phyloP scores from a whole-genome alignment of 2,329 filamentous ascomycete species.

The Ophiocordyceps camponoti-floridani region DNA sequence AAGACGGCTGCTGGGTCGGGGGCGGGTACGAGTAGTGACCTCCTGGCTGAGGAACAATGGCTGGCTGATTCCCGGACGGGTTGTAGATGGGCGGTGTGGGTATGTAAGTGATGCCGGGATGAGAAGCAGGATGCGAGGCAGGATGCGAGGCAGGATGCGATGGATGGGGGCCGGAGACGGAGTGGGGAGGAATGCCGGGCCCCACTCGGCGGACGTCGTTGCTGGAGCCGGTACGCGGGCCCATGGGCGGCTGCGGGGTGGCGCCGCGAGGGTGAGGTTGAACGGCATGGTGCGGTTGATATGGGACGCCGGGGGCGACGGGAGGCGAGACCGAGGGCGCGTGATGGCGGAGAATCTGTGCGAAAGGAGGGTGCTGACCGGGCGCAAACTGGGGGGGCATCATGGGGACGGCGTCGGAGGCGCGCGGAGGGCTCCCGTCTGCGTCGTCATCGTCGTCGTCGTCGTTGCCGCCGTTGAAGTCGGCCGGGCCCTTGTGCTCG shows the following conservation, averaged over 20 bases:
- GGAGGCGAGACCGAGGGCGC: slow-evolving; percentile 81
- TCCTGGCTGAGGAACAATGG: slow-evolving; percentile 19
- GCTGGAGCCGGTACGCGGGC: slow-evolving; percentile 53
- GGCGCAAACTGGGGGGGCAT: slow-evolving; percentile 51
- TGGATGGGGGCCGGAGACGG: slow-evolving; percentile 31
- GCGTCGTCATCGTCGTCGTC: slow-evolving; percentile 55
- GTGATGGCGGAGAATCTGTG: slow-evolving; percentile 65
- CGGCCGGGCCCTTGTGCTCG: slow-evolving; percentile 87
- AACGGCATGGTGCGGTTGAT: slow-evolving; percentile 29
- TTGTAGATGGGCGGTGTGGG: slow-evolving; percentile 77
- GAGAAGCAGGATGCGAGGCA: not conserved
- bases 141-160: too few relatives aligned
- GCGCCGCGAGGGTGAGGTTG: slow-evolving; percentile 42
- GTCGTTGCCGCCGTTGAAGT: slow-evolving; percentile 77
- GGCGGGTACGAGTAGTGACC: slow-evolving; percentile 18
- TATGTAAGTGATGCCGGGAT: slow-evolving; percentile 56
- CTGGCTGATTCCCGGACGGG: slow-evolving; percentile 24
- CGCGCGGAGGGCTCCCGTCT: slow-evolving; percentile 51
- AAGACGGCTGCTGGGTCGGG: slow-evolving; percentile 48
- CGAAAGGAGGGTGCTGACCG: slow-evolving; percentile 45
- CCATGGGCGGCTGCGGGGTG: slow-evolving; percentile 60
- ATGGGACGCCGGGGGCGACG: slow-evolving; percentile 58
- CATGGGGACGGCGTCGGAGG: slow-evolving; percentile 41
- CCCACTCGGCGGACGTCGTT: slow-evolving; percentile 62
- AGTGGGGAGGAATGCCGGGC: slow-evolving; percentile 52